Base-by-base conservation (phyloP, 1,284 basidiomycete species). In the Papiliotrema flavescens region DNA sequence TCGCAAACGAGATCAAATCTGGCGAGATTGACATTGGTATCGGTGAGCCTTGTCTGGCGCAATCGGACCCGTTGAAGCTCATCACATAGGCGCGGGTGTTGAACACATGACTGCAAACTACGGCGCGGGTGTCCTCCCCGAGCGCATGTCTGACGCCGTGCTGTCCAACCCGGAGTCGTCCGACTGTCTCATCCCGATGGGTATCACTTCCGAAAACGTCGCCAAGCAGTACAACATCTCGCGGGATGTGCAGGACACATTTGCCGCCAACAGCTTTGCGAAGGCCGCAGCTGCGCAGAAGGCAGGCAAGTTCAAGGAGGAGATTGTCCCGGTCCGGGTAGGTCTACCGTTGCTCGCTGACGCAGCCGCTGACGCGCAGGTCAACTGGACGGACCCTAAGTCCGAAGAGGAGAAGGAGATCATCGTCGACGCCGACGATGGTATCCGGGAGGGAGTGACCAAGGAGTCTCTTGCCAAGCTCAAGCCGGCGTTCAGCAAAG, bases 101-200 rank as follows among this genome's bases (percentile, higher is more conserved):
- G 95, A 98, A 79, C 89, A 86, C 47, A 98, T 98, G 95, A 92
- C 92, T 0, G 83, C 85, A 67, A 86, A 89, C 53, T 93, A 83
- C 70, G 89, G 88, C 42, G 81, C 88, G 24, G 81, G 79, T 64
- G 84, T 85, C 34, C 82, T 84, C 75, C 88, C 84, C 49, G 80
- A 85, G 55, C 84, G 84, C 47, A 87, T 85, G 79, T 93, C 91
- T 11, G 88, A 95, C 34, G 82, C 82, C 42, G 84, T 98, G 48
- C 82, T 94, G 63, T 77, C 83, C 59, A 85, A 84, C 77, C 81
- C 86, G 65, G 87, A 92, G 69, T 85, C 96, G 2, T 84, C 86
- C 57, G 93, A 98, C 81, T 97, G 94, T 77, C 81, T 95, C 20
- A 82, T 95, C 61, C 95, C 95, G 53, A 97, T 97, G 93, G 93